A percentile compares a stretch with the other conserved stretches of the same genome.
phyloP scores from a whole-genome alignment of 495 filamentous ascomycete genomes.

The Copromyces sp. region DNA sequence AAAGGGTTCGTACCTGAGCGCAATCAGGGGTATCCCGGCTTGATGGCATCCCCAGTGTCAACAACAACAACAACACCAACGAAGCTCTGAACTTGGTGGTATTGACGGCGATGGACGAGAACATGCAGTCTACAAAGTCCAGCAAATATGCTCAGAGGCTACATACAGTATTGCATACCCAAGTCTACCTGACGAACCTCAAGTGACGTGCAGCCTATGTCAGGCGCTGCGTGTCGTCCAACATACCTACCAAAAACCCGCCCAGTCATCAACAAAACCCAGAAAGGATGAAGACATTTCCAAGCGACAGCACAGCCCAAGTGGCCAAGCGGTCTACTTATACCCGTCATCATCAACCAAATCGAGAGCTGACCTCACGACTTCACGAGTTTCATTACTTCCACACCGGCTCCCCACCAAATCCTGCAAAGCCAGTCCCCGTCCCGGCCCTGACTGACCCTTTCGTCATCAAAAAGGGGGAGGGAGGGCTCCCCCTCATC shows the following conservation, averaged over 20 bases:
- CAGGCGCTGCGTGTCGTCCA: neutral
- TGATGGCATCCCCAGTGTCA: neutral
- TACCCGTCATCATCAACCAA: neutral
- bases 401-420: neutral
- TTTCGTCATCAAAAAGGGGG: neutral
- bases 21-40: neutral
- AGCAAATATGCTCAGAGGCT: neutral
- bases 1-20: neutral
- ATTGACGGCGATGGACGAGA: neutral
- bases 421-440: neutral
- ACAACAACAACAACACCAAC: neutral
- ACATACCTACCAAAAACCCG: neutral
- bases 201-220: neutral
- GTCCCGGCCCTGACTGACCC: neutral
- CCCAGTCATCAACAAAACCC: neutral
- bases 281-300: neutral
- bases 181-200: neutral
- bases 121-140: neutral
- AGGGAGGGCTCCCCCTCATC: neutral
- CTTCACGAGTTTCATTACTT: neutral
- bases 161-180: too few species aligned
- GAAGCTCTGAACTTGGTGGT: too few species aligned
- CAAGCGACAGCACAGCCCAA: neutral
- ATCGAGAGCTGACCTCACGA: too few species aligned
- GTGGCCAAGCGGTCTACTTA: neutral